phyloP scores from a whole-genome alignment of 2,329 filamentous ascomycete genomes.

The Calonectria leucothoes region DNA sequence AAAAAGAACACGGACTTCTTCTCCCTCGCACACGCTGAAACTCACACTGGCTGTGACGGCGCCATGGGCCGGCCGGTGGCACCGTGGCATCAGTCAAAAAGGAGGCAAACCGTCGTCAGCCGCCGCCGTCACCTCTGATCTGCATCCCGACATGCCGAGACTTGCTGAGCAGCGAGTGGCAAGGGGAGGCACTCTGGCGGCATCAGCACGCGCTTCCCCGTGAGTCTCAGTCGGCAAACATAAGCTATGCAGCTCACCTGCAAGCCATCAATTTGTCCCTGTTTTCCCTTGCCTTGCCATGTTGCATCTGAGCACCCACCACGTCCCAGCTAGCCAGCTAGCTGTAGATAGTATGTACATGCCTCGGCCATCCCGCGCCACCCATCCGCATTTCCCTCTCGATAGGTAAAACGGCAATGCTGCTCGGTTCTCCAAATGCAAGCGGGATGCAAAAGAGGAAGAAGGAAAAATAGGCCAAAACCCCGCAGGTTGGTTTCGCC shows the following conservation, averaged over 20 bases:
- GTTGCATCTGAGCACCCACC: background rate
- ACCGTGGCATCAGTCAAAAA: conserved; percentile 16
- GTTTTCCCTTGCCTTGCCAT: background rate
- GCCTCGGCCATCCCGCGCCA: conserved; percentile 13
- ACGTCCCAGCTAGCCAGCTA: too few species aligned
- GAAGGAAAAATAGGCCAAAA: background rate
- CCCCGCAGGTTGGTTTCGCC: background rate
- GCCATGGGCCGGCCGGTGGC: conserved; percentile 6
- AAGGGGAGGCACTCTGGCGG: background rate
- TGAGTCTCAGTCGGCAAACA: conserved; percentile 3
- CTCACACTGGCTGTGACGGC: background rate
- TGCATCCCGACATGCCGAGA: background rate
- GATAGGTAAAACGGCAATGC: conserved; percentile 15
- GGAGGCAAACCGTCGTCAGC: background rate
- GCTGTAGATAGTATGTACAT: too few species aligned
- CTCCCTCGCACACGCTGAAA: background rate
- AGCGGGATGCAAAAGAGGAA: background rate
- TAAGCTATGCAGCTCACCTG: conserved; percentile 31
- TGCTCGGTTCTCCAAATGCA: conserved; percentile 20
- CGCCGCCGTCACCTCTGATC: background rate
- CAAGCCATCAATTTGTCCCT: conserved; percentile 28
- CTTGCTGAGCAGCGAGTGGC: background rate
- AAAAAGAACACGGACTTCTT: background rate
- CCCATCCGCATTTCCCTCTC: background rate
- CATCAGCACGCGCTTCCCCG: conserved; percentile 9